phyloP scores from a whole-genome alignment of 495 filamentous ascomycete species.

The Tuber calosporum region DNA sequence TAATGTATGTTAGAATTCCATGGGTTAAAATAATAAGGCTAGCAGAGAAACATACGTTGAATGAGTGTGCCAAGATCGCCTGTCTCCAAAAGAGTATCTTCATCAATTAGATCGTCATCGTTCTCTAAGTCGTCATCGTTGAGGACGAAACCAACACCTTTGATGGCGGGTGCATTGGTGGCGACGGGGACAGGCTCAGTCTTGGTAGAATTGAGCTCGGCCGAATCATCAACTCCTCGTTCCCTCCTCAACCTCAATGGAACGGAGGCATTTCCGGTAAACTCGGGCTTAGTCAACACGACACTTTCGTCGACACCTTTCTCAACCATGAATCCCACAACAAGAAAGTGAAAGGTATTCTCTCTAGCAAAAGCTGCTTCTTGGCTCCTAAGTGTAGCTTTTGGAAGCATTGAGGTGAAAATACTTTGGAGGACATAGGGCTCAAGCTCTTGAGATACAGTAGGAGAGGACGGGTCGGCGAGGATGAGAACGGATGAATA shows the following conservation, averaged over 20 bases:
- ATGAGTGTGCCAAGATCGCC: slow-evolving; percentile 69
- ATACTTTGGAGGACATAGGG: slow-evolving; percentile 60
- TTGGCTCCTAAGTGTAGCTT: slow-evolving; percentile 58
- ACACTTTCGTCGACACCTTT: slow-evolving; percentile 44
- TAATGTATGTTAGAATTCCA: slow-evolving; percentile 8
- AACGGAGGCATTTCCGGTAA: slow-evolving; percentile 57
- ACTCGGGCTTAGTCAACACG: slow-evolving; percentile 65
- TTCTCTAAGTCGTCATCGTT: slow-evolving; percentile 62
- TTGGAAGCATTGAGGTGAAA: slow-evolving; percentile 58
- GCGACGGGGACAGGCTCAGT: slow-evolving; percentile 20
- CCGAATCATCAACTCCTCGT: slow-evolving; percentile 44
- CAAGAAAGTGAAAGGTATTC: slow-evolving; percentile 62
- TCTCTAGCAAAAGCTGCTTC: slow-evolving; percentile 40
- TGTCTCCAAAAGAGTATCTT: slow-evolving; percentile 74
- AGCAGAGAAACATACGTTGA: slow-evolving; percentile 56
- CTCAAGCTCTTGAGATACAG: slow-evolving; percentile 51
- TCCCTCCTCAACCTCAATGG: slow-evolving; percentile 69
- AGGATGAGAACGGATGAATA: slow-evolving; percentile 86
- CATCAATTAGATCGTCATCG: slow-evolving; percentile 81
- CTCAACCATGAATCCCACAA: slow-evolving; percentile 67
- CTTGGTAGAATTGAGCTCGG: slow-evolving; percentile 15
- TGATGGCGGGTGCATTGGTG: slow-evolving; percentile 43
- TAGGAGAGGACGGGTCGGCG: slow-evolving; percentile 60
- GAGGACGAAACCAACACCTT: slow-evolving; percentile 66
- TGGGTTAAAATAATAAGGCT: neutral